Percentiles rank a stretch among this genome's conserved stretches.
Evolutionary conservation across 1,284 basidiomycete genomes (phyloP).

Genomic region (Apiotrichum laibachii): DNA sequence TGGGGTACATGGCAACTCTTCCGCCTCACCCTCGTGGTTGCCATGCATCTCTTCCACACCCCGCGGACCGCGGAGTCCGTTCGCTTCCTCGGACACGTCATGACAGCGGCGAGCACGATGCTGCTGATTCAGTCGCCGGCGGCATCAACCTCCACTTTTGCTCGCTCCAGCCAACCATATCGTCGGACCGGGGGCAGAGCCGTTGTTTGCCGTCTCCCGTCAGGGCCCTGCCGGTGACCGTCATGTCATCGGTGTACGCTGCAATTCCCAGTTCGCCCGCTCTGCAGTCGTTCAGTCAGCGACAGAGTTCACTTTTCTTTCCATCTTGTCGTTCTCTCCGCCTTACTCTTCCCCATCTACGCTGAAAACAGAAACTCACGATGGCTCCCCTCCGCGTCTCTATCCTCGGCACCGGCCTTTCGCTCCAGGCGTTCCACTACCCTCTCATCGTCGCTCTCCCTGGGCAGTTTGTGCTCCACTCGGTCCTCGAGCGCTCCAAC

Average conservation of each 20-base stretch:
- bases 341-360: neutral
- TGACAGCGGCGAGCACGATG: too few species aligned
- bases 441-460: constrained; percentile 75
- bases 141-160: too few species aligned
- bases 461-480: constrained; percentile 66
- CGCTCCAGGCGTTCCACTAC: constrained; percentile 71
- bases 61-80: too few species aligned
- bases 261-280: too few species aligned
- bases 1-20: too few species aligned
- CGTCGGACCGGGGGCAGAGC: too few species aligned
- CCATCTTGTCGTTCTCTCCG: neutral
- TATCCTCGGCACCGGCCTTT: constrained; percentile 71
- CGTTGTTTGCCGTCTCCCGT: constrained; percentile 15
- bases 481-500: constrained; percentile 56
- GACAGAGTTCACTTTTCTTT: too few species aligned
- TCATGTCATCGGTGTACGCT: constrained; percentile 75
- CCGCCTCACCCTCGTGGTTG: too few species aligned
- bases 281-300: neutral
- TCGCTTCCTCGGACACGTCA: too few species aligned
- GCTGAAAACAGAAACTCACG: neutral
- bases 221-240: constrained; percentile 57
- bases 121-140: too few species aligned
- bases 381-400: constrained; percentile 62
- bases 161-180: neutral
- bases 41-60: too few species aligned